A percentile compares a stretch with the other conserved stretches of the same genome.
phyloP scores from a whole-genome alignment of 371 early-diverging fungal species.

The Mortierella polycephala region DNA sequence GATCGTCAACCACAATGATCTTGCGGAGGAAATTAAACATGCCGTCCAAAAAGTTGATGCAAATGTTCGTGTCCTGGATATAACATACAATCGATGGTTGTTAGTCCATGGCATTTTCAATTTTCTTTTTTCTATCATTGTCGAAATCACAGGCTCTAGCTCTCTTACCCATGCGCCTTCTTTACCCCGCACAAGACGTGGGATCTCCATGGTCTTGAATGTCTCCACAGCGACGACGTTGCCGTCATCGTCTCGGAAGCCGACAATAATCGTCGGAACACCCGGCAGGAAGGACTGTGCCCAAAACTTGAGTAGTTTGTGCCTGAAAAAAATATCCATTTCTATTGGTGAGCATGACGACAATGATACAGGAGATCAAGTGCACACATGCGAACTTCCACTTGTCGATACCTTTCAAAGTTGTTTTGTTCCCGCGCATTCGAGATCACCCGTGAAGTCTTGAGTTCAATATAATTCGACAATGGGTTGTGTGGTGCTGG shows the following conservation, averaged over 20 bases:
- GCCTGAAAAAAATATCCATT: constrained; percentile 52
- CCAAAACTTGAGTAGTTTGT: constrained; percentile 90
- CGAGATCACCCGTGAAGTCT: constrained; percentile 81
- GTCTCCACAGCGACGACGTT: constrained; percentile 63
- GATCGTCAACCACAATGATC: constrained; percentile 51
- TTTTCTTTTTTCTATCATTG: background rate
- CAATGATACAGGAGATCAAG: background rate
- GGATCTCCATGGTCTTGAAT: constrained; percentile 84
- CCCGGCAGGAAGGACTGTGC: constrained; percentile 94
- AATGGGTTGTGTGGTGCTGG: constrained; percentile 56
- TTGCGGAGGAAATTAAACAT: constrained; percentile 58
- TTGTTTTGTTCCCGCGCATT: constrained; percentile 59
- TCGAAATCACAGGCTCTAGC: too few relatives aligned
- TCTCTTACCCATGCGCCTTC: constrained; percentile 70
- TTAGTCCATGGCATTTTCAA: background rate
- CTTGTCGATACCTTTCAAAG: constrained; percentile 70
- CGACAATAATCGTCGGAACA: constrained; percentile 82
- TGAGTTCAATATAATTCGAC: constrained; percentile 84
- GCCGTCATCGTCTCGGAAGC: constrained; percentile 86
- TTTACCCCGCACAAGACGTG: constrained; percentile 75
- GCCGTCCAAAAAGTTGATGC: constrained; percentile 70
- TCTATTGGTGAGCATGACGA: background rate
- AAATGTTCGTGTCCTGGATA: constrained; percentile 61
- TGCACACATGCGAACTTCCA: background rate
- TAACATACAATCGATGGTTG: background rate